Conservation (phyloP, 768 basidiomycete genomes). For the Tubosaeta brunneosetosa region DNA sequence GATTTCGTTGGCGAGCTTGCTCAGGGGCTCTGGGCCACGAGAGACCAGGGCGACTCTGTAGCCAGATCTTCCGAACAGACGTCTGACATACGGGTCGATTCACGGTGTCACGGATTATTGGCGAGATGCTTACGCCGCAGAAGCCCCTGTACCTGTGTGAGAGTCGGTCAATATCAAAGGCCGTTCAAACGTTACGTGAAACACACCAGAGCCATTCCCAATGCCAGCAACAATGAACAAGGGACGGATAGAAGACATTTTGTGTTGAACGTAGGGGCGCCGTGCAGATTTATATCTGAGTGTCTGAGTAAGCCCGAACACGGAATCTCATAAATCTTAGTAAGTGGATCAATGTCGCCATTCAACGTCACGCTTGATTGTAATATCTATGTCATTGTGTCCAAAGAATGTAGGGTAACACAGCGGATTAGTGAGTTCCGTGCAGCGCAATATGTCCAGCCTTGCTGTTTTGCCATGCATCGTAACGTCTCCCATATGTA, state of each 20-base stretch:
- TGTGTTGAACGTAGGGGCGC: background rate
- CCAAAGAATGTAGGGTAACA: conserved; percentile 9
- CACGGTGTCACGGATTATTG: background rate
- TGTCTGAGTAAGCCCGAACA: conserved; percentile 16
- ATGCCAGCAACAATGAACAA: conserved; percentile 58
- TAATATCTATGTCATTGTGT: conserved; percentile 14
- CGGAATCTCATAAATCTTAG: conserved; percentile 12
- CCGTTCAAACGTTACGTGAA: background rate
- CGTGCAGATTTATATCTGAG: conserved; percentile 8
- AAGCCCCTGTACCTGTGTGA: conserved; percentile 51
- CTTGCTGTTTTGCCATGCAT: conserved; percentile 71
- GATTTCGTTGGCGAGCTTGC: conserved; percentile 50
- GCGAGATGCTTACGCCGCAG: conserved; percentile 44
- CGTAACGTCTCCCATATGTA: conserved; percentile 69
- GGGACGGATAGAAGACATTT: conserved; percentile 37
- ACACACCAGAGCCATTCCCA: conserved; percentile 37
- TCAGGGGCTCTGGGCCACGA: conserved; percentile 48
- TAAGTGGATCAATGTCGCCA: conserved; percentile 9
- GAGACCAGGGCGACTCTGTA: conserved; percentile 67
- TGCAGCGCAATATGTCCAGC: conserved; percentile 65
- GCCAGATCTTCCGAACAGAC: conserved; percentile 55
- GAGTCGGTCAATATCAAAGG: background rate
- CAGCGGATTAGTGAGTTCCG: conserved; percentile 19
- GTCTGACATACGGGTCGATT: conserved; percentile 33
- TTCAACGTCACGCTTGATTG: background rate